Base-by-base conservation (phyloP, 495 filamentous ascomycete genomes). In the Penicillium silybi region DNA sequence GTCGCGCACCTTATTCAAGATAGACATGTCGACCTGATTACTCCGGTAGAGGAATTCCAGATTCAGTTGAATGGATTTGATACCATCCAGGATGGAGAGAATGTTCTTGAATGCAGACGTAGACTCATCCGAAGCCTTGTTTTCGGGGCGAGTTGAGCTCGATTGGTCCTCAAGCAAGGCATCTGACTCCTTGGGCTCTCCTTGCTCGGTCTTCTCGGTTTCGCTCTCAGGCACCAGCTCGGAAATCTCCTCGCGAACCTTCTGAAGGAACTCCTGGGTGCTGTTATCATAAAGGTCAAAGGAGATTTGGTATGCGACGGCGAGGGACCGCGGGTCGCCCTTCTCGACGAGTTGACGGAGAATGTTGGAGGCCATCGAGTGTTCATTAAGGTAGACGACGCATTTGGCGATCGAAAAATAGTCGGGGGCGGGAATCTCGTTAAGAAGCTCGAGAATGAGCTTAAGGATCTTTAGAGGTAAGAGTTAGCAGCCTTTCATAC, bases 391-490 rank as follows among this genome's bases (percentile, higher is more conserved):
- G 63, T 97, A 96, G 45, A 99, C 93, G 34, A 96, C 92, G 60
- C 95, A 99, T 72, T 95, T 96, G 20, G 93, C 92, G 56, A 99
- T 97, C 2, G 93, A 88, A 65, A 99, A 99, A 65, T 95, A 97
- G 64, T 99, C 95, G 0, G 95, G 95, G 25, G 83, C 84, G 2
- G 88, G 86, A 27, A 93, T 90, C 43, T 95, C 88, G 64, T 87
- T 91, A 40, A 97, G 77, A 19, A 97, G 82, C 38, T 89, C 90
- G 13, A 97, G 82, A 34, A 96, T 90, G 27, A 97, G 79, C 61
- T 86, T 85, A 32, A 97, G 69, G 29, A 97, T 95, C 74, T 92
- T 73, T 7, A n/a, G 20, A 19, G 11, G 42, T 9, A 5, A 45
- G 62, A 58, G 57, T 65, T 50, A 71, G 60, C 16, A 9, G 39